Conservation (phyloP, 208 protist genomes). For the Dictyostelium gargantuum region DNA sequence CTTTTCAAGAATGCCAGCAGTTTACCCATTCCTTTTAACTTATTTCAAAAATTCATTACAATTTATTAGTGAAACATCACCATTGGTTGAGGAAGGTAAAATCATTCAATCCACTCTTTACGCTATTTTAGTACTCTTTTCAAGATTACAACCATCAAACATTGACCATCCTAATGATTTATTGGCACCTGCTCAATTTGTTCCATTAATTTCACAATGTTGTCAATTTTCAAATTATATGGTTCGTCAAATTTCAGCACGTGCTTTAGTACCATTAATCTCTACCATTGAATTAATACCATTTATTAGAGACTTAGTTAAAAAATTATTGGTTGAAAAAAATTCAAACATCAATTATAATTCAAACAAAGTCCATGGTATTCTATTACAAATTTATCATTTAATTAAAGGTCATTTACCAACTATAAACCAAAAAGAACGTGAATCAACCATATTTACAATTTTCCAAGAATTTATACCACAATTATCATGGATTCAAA, state of each 20-base stretch:
- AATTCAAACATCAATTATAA: neutral
- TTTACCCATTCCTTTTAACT: constrained; percentile 58
- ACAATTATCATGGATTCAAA: neutral
- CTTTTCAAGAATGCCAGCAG: constrained; percentile 36
- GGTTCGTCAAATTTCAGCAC: constrained; percentile 59
- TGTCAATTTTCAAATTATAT: constrained; percentile 60
- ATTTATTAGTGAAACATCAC: neutral
- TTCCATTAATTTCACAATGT: constrained; percentile 53
- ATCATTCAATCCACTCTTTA: constrained; percentile 39
- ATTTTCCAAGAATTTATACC: neutral
- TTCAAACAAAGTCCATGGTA: constrained; percentile 3
- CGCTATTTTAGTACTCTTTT: constrained; percentile 35
- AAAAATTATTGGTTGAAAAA: neutral
- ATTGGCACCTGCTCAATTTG: constrained; percentile 3
- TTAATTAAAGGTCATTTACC: constrained; percentile 43
- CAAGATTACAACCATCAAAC: constrained; percentile 39
- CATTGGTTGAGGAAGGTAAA: neutral
- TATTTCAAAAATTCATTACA: neutral
- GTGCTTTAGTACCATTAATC: constrained; percentile 53
- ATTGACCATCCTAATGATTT: constrained; percentile 46
- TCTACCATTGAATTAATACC: constrained; percentile 1
- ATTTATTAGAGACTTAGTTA: neutral
- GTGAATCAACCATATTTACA: neutral
- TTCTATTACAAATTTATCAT: constrained; percentile 53
- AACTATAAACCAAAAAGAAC: neutral